Conservation (phyloP, 257 asterid species). For the Solanum dulcamara region DNA sequence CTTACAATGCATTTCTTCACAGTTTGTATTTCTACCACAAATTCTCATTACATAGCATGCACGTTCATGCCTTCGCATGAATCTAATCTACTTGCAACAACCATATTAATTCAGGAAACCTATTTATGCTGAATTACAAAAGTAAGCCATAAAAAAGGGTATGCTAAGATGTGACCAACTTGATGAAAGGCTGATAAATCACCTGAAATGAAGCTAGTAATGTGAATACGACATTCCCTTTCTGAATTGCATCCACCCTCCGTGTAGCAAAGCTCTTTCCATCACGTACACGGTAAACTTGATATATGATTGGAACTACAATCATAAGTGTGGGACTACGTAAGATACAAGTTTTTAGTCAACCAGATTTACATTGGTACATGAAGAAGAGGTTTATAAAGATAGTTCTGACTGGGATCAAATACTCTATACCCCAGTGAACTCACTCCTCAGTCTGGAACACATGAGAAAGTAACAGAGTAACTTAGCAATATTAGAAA, state of each 20-base stretch:
- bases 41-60: background rate
- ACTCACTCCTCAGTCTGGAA: background rate
- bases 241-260: conserved; percentile 93
- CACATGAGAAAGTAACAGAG: background rate
- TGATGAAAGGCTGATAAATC: conserved; percentile 7
- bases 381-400: background rate
- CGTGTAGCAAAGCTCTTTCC: conserved; percentile 97
- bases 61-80: background rate
- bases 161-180: background rate
- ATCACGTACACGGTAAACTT: conserved; percentile 87
- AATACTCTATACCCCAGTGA: background rate
- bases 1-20: background rate
- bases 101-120: background rate
- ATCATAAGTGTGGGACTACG: conserved; percentile 1
- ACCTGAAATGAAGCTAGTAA: conserved; percentile 95
- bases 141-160: background rate
- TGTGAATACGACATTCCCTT: conserved; percentile 68
- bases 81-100: background rate
- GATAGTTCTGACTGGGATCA: background rate
- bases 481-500: background rate
- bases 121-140: background rate
- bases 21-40: background rate
- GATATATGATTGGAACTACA: conserved; percentile 87
- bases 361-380: background rate
- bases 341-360: background rate